A percentile compares a stretch with the other conserved stretches of the same genome.
These are phyloP conservation scores for Saksenaea oblongispora DNA, from an alignment of 371 early-diverging fungal species.

Conservation along the genomic window DNA sequence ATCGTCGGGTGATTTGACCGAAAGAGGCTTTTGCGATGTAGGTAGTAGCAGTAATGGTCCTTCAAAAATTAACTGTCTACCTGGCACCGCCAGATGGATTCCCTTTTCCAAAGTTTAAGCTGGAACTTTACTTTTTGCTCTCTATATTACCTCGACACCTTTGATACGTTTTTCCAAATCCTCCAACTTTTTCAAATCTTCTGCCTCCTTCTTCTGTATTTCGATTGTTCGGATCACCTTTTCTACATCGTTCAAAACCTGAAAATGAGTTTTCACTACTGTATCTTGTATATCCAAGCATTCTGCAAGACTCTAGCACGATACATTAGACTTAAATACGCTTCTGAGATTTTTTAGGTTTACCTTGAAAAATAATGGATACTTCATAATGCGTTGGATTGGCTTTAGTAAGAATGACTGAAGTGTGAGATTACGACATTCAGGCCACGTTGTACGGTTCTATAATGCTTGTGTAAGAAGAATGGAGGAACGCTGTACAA, in stretches of 20 bases:
- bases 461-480: conserved; percentile 6
- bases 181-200: conserved; percentile 33
- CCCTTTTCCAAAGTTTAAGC: background rate
- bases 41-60: conserved; percentile 34
- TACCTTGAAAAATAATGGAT: conserved; percentile 47
- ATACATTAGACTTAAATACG: background rate
- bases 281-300: conserved; percentile 1
- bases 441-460: conserved; percentile 31
- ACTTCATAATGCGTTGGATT: conserved; percentile 46
- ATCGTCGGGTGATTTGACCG: background rate
- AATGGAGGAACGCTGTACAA: background rate
- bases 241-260: conserved; percentile 29
- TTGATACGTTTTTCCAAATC: conserved; percentile 31
- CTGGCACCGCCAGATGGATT: conserved; percentile 22
- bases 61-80: conserved; percentile 34
- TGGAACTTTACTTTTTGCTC: background rate
- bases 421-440: conserved; percentile 37
- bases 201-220: conserved; percentile 29
- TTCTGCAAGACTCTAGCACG: conserved; percentile 8
- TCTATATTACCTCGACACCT: conserved; percentile 26
- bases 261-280: conserved; percentile 13
- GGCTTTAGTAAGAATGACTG: conserved; percentile 43
- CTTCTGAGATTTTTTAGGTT: background rate
- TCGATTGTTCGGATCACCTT: conserved; percentile 27
- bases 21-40: conserved; percentile 4